phyloP scores from a whole-genome alignment of 2,329 filamentous ascomycete species.

The Chrysosporium queenslandicum region DNA sequence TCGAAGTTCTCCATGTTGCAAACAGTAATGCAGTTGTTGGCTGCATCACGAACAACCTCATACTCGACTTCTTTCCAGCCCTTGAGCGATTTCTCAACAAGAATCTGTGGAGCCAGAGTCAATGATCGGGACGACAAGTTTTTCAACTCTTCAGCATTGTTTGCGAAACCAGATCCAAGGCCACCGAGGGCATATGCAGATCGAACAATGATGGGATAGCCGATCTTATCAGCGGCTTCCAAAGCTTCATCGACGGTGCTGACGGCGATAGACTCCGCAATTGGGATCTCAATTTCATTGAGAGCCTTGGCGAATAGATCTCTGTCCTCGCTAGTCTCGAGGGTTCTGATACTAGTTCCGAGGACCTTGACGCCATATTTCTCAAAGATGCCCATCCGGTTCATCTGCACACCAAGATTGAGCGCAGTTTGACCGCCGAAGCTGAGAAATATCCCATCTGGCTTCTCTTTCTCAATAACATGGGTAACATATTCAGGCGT shows the following conservation, averaged over 20 bases:
- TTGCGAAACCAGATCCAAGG: conserved; percentile 90
- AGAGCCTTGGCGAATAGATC: conserved; percentile 92
- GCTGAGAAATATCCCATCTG: conserved; percentile 93
- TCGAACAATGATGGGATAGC: conserved; percentile 96
- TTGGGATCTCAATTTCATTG: conserved; percentile 94
- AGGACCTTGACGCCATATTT: conserved; percentile 92
- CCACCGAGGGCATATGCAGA: conserved; percentile 94
- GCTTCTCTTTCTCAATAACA: conserved; percentile 90
- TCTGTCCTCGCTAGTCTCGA: conserved; percentile 91
- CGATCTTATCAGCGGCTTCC: conserved; percentile 72
- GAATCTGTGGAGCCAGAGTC: conserved; percentile 86
- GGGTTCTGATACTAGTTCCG: conserved; percentile 85
- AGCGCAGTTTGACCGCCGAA: conserved; percentile 96
- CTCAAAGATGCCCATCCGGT: conserved; percentile 89
- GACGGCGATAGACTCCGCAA: conserved; percentile 91
- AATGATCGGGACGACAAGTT: conserved; percentile 88
- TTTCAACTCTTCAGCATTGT: conserved; percentile 84
- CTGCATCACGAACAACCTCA: conserved; percentile 90
- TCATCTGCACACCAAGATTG: conserved; percentile 94
- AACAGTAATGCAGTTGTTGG: conserved; percentile 98
- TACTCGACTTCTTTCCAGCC: conserved; percentile 99
- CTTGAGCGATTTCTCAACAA: conserved; percentile 97
- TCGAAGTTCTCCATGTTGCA: conserved; percentile 99
- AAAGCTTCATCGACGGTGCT: conserved; percentile 85
- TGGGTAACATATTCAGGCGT: conserved; percentile 96